Conservation (phyloP, 1,139 yeast genomes). For the Suhomyces ambrosiae region DNA sequence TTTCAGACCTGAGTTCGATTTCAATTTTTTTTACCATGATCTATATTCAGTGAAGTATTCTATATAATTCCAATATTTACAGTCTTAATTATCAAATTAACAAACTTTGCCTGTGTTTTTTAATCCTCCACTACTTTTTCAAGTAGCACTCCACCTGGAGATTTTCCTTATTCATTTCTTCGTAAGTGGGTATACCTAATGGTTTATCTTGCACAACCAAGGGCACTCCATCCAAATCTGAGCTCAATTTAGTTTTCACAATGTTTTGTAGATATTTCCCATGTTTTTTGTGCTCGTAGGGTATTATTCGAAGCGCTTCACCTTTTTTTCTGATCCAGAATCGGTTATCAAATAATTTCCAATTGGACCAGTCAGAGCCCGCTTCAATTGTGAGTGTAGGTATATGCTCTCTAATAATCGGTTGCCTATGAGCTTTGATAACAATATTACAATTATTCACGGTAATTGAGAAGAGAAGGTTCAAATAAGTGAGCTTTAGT, state of each 20-base stretch:
- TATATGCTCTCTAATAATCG: constrained; percentile 2
- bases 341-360: constrained; percentile 35
- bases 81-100: no score
- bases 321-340: constrained; percentile 33
- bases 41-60: no score
- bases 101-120: background rate
- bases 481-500: constrained; percentile 8
- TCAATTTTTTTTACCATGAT: no score
- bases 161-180: background rate
- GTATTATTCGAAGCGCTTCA: constrained; percentile 17
- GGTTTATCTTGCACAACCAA: constrained; percentile 9
- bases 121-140: constrained; percentile 3
- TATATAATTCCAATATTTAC: background rate
- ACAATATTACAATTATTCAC: background rate
- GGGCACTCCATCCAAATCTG: constrained; percentile 13
- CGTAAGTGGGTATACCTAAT: constrained; percentile 5
- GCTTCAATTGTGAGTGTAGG: background rate
- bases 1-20: no score
- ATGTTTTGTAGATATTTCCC: constrained; percentile 1
- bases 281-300: constrained; percentile 25
- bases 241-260: background rate
- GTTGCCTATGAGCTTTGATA: constrained; percentile 7
- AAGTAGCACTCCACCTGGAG: constrained; percentile 6
- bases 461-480: constrained; percentile 4
- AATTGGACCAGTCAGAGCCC: constrained; percentile 4